These are phyloP conservation scores for Colletotrichum sp. DNA, from an alignment of 2,329 filamentous ascomycete genomes.

Conservation along the genomic window DNA sequence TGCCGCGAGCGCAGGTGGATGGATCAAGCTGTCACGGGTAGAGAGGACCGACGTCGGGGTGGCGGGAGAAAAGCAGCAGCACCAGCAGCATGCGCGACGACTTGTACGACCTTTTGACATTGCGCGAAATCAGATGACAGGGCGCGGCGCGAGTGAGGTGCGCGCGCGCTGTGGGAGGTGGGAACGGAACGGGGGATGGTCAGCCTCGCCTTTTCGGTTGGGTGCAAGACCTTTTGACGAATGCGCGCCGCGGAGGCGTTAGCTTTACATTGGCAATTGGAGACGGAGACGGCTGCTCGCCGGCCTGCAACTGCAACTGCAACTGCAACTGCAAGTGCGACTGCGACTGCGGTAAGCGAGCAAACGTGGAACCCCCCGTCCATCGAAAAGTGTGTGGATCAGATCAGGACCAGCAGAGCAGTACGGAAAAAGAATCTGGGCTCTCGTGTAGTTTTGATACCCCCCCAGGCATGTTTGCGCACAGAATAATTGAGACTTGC, in stretches of 20 bases:
- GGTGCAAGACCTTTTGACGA: slow-evolving; percentile 8
- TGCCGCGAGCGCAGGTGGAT: background rate
- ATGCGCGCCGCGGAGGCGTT: slow-evolving; percentile 3
- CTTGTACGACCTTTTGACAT: slow-evolving; percentile 6
- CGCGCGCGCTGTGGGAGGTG: background rate
- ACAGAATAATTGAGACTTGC: background rate
- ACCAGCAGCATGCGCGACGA: slow-evolving; percentile 2
- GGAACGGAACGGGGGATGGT: background rate
- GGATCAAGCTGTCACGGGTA: background rate
- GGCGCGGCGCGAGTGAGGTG: background rate
- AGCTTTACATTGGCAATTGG: slow-evolving; percentile 1
- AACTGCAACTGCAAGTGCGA: background rate
- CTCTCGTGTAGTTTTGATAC: slow-evolving; percentile 14
- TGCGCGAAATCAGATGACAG: slow-evolving; percentile 5
- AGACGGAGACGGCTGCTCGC: slow-evolving; percentile 7
- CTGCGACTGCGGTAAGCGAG: background rate
- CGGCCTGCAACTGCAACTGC: background rate
- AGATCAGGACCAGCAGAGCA: background rate
- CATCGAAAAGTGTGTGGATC: background rate
- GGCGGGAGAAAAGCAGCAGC: background rate
- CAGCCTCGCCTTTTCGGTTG: slow-evolving; percentile 18
- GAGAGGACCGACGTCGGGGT: background rate
- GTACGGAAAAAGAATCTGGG: background rate
- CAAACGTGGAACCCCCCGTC: slow-evolving; percentile 3
- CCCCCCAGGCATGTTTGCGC: background rate